phyloP scores from a whole-genome alignment of 305 asterid genomes.

The Fraxinus platypoda region DNA sequence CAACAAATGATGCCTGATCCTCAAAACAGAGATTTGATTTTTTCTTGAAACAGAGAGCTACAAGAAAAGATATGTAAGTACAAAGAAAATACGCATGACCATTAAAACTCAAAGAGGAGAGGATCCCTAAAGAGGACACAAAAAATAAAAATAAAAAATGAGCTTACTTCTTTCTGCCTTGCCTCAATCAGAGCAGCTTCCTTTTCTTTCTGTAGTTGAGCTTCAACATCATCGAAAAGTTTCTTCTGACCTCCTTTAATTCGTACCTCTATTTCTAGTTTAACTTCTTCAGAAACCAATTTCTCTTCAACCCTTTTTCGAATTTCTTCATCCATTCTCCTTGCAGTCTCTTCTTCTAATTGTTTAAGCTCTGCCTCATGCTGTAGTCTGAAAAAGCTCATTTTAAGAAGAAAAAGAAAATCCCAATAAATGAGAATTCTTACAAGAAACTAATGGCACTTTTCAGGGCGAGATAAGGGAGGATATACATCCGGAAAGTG shows the following conservation, averaged over 20 bases:
- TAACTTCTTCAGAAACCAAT: slow-evolving; percentile 69
- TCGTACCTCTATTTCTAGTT: slow-evolving; percentile 60
- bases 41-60: not conserved
- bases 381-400: slow-evolving; percentile 50
- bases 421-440: slow-evolving; percentile 8
- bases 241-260: slow-evolving; percentile 66
- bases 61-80: not conserved
- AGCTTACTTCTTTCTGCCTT: slow-evolving; percentile 79
- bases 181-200: slow-evolving; percentile 85
- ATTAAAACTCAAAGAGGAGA: not conserved
- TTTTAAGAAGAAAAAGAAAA: slow-evolving; percentile 20
- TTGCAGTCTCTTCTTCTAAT: slow-evolving; percentile 91
- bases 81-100: not conserved
- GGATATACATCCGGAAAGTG: slow-evolving; percentile 6
- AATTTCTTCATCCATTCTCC: slow-evolving; percentile 85
- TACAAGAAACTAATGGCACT: slow-evolving; percentile 11
- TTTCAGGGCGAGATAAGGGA: not conserved
- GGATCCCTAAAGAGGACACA: not conserved
- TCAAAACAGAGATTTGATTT: not conserved
- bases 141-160: not conserved
- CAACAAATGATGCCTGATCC: not conserved
- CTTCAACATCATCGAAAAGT: slow-evolving; percentile 67
- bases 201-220: slow-evolving; percentile 75
- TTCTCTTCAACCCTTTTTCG: slow-evolving; percentile 78
- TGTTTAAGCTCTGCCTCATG: slow-evolving; percentile 78